phyloP scores from a whole-genome alignment of 441 rosid species.

The Erysimum cheiri region DNA sequence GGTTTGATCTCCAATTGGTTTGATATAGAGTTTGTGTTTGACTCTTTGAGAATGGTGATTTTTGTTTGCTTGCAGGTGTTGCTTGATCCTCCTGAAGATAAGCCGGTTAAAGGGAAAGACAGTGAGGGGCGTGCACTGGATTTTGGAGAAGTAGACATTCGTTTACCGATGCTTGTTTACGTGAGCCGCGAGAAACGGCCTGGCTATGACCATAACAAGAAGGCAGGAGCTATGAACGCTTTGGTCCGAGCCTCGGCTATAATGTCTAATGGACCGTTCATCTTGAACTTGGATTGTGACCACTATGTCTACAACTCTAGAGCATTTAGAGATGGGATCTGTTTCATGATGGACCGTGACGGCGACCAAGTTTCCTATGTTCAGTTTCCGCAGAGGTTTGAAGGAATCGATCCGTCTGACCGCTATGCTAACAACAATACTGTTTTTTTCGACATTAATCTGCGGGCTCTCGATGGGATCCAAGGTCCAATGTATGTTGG shows the following conservation, averaged over 20 bases:
- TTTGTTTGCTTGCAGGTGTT: constrained; percentile 55
- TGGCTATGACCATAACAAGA: constrained; percentile 83
- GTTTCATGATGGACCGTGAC: constrained; percentile 75
- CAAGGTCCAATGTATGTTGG: constrained; percentile 86
- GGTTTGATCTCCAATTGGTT: constrained; percentile 1
- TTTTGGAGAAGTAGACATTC: constrained; percentile 63
- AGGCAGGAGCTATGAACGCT: constrained; percentile 88
- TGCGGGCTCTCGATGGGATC: constrained; percentile 74
- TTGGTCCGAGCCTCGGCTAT: constrained; percentile 75
- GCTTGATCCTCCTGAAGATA: constrained; percentile 63
- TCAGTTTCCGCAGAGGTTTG: constrained; percentile 81
- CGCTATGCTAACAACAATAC: constrained; percentile 80
- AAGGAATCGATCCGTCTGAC: constrained; percentile 78
- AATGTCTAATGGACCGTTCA: constrained; percentile 82
- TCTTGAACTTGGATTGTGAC: constrained; percentile 77
- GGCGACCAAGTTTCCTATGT: constrained; percentile 66
- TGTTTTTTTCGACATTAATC: constrained; percentile 73
- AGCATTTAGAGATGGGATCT: constrained; percentile 74
- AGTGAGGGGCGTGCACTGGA: constrained; percentile 37
- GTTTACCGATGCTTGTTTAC: constrained; percentile 74
- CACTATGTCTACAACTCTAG: constrained; percentile 70
- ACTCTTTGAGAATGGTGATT: neutral
- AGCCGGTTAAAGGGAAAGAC: constrained; percentile 45
- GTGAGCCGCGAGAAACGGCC: constrained; percentile 76
- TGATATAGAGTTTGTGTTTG: neutral